Percentiles rank a stretch among this genome's conserved stretches.
phyloP scores from a whole-genome alignment of 2,329 filamentous ascomycete genomes.

The Botrytis elliptica region DNA sequence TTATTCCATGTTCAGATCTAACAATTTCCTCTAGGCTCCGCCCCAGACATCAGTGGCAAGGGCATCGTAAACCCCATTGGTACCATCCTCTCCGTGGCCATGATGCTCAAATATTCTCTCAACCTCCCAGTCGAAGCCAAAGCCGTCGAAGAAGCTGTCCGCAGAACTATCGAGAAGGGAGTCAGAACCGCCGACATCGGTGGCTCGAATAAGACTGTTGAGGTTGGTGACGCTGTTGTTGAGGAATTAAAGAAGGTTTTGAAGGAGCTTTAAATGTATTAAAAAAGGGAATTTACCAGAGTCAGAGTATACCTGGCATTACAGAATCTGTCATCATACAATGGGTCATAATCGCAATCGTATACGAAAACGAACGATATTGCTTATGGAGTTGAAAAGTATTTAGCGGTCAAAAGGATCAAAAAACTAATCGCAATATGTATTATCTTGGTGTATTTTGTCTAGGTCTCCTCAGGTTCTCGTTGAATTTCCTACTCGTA shows the following conservation, averaged over 20 bases:
- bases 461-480: neutral
- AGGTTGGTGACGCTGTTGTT: conserved; percentile 82
- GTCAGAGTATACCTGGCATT: neutral
- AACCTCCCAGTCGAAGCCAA: conserved; percentile 73
- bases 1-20: neutral
- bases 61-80: conserved; percentile 91
- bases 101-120: conserved; percentile 95
- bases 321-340: neutral
- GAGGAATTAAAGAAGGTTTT: conserved; percentile 71
- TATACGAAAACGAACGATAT: neutral
- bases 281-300: neutral
- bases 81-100: conserved; percentile 86
- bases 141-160: conserved; percentile 78
- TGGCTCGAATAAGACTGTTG: conserved; percentile 67
- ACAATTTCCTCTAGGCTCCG: conserved; percentile 59
- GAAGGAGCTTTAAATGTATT: conserved; percentile 27
- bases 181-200: conserved; percentile 82
- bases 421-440: neutral
- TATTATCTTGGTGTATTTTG: neutral
- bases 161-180: conserved; percentile 74
- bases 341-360: too few species aligned
- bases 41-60: conserved; percentile 89
- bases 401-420: neutral
- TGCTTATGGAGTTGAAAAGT: neutral
- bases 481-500: neutral